Conservation (phyloP, 1,139 yeast species). For the Yamadazyma dendronema region DNA sequence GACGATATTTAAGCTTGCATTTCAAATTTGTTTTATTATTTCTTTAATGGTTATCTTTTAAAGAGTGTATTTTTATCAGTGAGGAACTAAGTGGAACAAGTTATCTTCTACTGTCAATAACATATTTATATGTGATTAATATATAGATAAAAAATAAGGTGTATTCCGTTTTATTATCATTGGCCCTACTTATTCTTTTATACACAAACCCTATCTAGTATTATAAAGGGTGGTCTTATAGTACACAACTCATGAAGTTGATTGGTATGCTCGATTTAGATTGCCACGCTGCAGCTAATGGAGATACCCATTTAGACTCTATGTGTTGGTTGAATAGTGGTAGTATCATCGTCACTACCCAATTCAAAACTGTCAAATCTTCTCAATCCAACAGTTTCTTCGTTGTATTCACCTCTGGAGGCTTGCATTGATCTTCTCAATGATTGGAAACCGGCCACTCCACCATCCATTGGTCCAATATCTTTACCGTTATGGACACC, state of each 20-base stretch:
- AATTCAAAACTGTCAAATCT: conserved; percentile 63
- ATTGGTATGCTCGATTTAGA: too few species aligned
- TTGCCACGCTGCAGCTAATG: too few species aligned
- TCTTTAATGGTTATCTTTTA: background rate
- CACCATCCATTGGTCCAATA: conserved; percentile 76
- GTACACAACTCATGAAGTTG: background rate
- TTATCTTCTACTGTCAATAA: conserved; percentile 1
- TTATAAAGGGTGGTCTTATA: background rate
- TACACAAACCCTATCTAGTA: background rate
- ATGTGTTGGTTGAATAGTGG: conserved; percentile 11
- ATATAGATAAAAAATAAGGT: background rate
- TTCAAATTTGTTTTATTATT: conserved; percentile 3
- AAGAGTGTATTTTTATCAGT: conserved; percentile 5
- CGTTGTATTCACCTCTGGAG: conserved; percentile 48
- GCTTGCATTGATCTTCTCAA: conserved; percentile 67
- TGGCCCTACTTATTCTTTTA: background rate
- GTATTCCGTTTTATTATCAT: background rate
- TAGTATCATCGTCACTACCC: conserved; percentile 40
- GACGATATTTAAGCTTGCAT: conserved; percentile 61
- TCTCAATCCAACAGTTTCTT: conserved; percentile 58
- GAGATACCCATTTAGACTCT: conserved; percentile 8
- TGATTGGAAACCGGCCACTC: conserved; percentile 71
- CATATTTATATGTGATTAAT: conserved; percentile 1
- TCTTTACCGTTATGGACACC: conserved; percentile 57
- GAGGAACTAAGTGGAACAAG: background rate